Conservation (phyloP, 306 rosid genomes). For the Quercus gilva region DNA sequence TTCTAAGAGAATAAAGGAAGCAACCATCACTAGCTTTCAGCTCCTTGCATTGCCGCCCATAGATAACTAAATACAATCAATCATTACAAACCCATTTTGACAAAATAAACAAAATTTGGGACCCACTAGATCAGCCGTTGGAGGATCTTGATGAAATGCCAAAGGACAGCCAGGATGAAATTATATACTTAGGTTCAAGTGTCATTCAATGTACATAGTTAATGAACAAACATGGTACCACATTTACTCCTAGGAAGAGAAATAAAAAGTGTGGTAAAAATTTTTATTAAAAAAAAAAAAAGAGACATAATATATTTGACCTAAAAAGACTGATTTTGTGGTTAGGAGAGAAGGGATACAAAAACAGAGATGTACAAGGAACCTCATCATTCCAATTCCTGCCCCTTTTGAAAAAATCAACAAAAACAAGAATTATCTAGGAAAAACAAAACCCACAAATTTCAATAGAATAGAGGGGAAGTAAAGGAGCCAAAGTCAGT, state of each 20-base stretch:
- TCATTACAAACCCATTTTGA: constrained; percentile 49
- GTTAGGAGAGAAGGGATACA: constrained; percentile 46
- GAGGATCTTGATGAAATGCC: constrained; percentile 34
- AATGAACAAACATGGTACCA: constrained; percentile 38
- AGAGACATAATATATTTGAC: constrained; percentile 32
- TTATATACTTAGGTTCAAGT: background rate
- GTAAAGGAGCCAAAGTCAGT: constrained; percentile 67
- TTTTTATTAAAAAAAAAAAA: background rate
- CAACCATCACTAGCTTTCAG: constrained; percentile 16
- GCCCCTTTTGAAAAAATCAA: constrained; percentile 46
- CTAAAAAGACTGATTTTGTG: constrained; percentile 73
- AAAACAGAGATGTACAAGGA: constrained; percentile 51
- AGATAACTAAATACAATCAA: constrained; percentile 39
- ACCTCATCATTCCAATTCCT: constrained; percentile 65
- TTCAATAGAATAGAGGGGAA: constrained; percentile 60
- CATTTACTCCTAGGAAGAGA: constrained; percentile 35
- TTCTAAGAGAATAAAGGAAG: constrained; percentile 24
- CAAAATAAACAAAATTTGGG: constrained; percentile 54
- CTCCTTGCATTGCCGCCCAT: constrained; percentile 25
- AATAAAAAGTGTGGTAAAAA: constrained; percentile 5
- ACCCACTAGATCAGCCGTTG: constrained; percentile 57
- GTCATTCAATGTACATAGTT: constrained; percentile 21
- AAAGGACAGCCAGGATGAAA: constrained; percentile 35
- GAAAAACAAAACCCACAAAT: constrained; percentile 65
- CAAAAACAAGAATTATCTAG: constrained; percentile 44